Evolutionary conservation across 2,329 filamentous ascomycete genomes (phyloP), one percentile per base, ranked within the genome.

Genomic region (Rhinocladiella mackenziei): DNA sequence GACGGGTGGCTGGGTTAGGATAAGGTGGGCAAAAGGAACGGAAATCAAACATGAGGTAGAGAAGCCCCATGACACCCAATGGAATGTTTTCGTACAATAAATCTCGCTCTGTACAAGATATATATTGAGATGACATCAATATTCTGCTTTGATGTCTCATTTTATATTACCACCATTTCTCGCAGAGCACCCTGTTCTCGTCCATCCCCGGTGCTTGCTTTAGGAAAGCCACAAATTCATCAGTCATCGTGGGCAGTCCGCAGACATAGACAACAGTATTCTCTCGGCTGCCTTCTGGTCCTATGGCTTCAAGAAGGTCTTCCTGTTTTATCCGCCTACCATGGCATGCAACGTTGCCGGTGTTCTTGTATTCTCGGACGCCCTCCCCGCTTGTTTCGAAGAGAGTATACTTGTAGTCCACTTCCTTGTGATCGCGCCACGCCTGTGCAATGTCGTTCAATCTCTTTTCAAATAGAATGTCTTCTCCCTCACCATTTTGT

Each of bases 201-300:
- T 69, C 62, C 56, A 78, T 67, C 0, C 67, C 70, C 14, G 73
- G 63, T 2, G 64, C 51, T 1, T 46, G 53, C 26, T 57, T 58
- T 7, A 70, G 56, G 11, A 59, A 48, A 14, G 66, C 63, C 1
- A 83, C 77, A 53, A 84, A 73, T 37, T 75, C 71, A 59, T 87
- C 84, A 1, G 81, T 86, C 83, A 86, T 86, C 2, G 56, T 55
- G 8, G 80, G 80, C 10, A 82, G 75, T 1, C 83, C 83, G 57
- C 84, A 87, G 0, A 87, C 65, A 60, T 86, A 87, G 9, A 79
- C 77, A 3, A 81, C 68, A 0, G 72, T 71, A 1, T 65, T 62
- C 1, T 60, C 53, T 37, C 63, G 66, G 17, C 66, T 61, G 3
- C 57, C 54, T 1, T 63, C 60, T 20, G 55, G 43, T 4, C 54